Base-by-base conservation (phyloP, 208 protist genomes). In the Crithidia acanthocephali region DNA sequence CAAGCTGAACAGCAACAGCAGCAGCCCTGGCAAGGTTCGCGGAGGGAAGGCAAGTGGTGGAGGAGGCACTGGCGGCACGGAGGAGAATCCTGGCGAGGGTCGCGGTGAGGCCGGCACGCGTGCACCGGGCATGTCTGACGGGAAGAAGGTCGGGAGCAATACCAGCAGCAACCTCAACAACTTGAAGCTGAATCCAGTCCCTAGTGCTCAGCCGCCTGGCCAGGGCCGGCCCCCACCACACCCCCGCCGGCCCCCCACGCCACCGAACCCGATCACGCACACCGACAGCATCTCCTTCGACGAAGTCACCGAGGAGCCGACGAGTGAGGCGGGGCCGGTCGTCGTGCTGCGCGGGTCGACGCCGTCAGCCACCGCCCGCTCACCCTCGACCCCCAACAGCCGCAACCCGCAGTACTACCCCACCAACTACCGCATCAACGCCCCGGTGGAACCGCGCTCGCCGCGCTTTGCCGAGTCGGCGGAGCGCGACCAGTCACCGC, bases 251-350 rank as follows among this genome's bases (percentile, higher is more conserved):
- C 58, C 44, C 15, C 72, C 65, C 2, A 78, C 72, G 1, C 72
- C 72, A 25, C 72, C 72, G 1, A 53, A 78, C 57, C 55, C 72
- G 27, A 66, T 78, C 59, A 78, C 72, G 37, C 72, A 78, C 72
- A 68, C 72, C 48, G 65, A 53, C 72, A 78, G 72, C 32, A 72
- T 78, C 50, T 78, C 72, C 13, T 72, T 80, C 42, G 75, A 80
- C 44, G 75, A 80, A 56, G 33, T 80, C 8, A 71, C 65, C 10
- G 75, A 74, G 56, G 75, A 74, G 61, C 63, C 58, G 15, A 80
- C 65, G 20, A 74, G 74, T 40, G 74, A 80, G 60, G 62, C 48
- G 15, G 72, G 72, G 0, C 72, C 72, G 22, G 30, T 78, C 3
- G 72, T 78, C 13, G 72, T 78, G 72, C 72, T 78, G 57, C 72